Percentiles rank a stretch among this genome's conserved stretches.
phyloP scores from a whole-genome alignment of 1,139 yeast species.

The Williopsis jadinii region DNA sequence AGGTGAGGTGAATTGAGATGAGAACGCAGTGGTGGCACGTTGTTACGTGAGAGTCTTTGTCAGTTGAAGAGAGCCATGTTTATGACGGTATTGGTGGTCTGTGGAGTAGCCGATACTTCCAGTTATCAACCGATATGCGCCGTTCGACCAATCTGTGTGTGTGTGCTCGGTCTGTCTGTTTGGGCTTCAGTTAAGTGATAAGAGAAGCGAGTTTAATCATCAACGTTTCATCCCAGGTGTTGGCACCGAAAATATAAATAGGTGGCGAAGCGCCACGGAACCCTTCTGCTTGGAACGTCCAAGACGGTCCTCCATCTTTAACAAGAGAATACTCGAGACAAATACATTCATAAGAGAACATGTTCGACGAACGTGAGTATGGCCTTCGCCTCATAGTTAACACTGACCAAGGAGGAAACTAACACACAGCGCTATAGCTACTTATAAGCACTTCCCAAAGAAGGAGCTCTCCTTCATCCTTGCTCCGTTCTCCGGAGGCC shows the following conservation, averaged over 20 bases:
- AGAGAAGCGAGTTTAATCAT: constrained; percentile 18
- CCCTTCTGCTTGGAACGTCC: no score
- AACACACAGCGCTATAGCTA: constrained; percentile 11
- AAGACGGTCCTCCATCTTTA: neutral
- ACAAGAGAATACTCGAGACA: neutral
- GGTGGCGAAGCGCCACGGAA: neutral
- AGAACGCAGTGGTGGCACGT: no score
- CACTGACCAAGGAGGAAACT: neutral
- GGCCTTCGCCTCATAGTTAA: no score
- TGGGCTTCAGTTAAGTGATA: constrained; percentile 19
- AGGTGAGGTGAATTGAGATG: no score
- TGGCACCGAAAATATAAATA: neutral
- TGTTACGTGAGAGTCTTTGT: no score
- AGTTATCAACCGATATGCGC: neutral
- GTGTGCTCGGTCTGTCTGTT: neutral
- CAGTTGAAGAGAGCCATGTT: no score
- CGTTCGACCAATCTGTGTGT: neutral
- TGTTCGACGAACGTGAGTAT: constrained; percentile 1
- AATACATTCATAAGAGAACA: neutral
- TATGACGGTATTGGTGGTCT: no score
- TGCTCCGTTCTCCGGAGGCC: constrained; percentile 97
- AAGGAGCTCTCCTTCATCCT: constrained; percentile 55
- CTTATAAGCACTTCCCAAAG: constrained; percentile 45
- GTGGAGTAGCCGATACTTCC: no score
- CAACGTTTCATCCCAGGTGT: neutral